Conservation (phyloP, 2,329 filamentous ascomycete species). For the Neospermospora avenae region DNA sequence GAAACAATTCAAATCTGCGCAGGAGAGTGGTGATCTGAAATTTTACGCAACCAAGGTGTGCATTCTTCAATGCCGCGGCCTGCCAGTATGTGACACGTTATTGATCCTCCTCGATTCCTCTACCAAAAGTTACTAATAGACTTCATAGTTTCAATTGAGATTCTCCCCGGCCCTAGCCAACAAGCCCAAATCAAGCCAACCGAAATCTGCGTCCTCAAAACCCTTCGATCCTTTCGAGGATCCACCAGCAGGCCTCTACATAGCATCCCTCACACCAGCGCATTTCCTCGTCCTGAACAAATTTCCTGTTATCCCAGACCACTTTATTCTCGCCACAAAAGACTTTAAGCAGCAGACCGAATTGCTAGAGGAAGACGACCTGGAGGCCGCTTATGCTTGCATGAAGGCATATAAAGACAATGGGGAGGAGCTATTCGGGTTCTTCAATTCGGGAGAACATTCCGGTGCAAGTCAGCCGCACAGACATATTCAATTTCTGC, state of each 20-base stretch:
- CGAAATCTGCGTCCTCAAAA: constrained; percentile 32
- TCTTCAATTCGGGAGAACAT: constrained; percentile 59
- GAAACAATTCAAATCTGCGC: constrained; percentile 30
- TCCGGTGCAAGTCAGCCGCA: constrained; percentile 72
- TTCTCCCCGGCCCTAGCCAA: constrained; percentile 66
- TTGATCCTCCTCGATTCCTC: not conserved
- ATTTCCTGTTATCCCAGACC: constrained; percentile 66
- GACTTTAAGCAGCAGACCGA: constrained; percentile 62
- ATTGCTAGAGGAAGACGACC: constrained; percentile 56
- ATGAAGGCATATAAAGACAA: constrained; percentile 50
- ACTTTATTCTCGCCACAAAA: constrained; percentile 70
- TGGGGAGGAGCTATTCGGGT: constrained; percentile 36
- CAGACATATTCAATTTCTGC: constrained; percentile 68
- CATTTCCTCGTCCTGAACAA: constrained; percentile 73
- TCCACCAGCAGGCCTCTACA: constrained; percentile 51
- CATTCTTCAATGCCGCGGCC: constrained; percentile 28
- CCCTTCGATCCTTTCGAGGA: constrained; percentile 63
- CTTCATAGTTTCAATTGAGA: constrained; percentile 64
- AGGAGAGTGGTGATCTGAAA: constrained; percentile 27
- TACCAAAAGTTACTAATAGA: not conserved
- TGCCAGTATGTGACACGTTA: constrained; percentile 26
- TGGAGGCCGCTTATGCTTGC: constrained; percentile 60
- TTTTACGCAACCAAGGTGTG: constrained; percentile 33
- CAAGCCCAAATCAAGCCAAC: constrained; percentile 53
- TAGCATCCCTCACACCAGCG: constrained; percentile 49